Conservation (phyloP, 1,139 yeast species). For the Sugiyamaella neomexicana region DNA sequence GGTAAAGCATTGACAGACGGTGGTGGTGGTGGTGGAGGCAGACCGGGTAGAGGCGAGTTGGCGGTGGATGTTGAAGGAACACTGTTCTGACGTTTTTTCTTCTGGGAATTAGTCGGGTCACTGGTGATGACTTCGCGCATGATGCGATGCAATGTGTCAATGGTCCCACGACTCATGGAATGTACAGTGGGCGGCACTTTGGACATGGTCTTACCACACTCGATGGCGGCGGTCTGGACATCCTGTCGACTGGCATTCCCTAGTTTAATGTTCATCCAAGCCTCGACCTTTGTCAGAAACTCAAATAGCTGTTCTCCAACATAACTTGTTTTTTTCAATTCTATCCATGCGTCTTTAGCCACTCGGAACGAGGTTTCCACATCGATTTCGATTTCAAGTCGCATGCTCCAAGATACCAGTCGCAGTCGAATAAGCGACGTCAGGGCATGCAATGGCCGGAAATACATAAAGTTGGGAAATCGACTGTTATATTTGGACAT, state of each 20-base stretch:
- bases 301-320: constrained; percentile 18
- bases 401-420: constrained; percentile 26
- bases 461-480: constrained; percentile 56
- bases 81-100: constrained; percentile 1
- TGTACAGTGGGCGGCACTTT: neutral
- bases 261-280: constrained; percentile 23
- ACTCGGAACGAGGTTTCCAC: constrained; percentile 22
- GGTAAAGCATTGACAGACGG: neutral
- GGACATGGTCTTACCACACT: neutral
- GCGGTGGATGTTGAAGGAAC: neutral
- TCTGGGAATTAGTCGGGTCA: constrained; percentile 1
- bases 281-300: constrained; percentile 22
- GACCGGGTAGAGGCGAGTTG: neutral
- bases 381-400: constrained; percentile 23
- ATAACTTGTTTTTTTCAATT: constrained; percentile 15
- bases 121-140: constrained; percentile 19
- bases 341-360: constrained; percentile 23
- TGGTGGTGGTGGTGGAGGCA: neutral
- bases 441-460: constrained; percentile 57
- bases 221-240: neutral
- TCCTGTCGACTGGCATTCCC: constrained; percentile 10
- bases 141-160: constrained; percentile 19
- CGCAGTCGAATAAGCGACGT: constrained; percentile 36
- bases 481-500: constrained; percentile 45
- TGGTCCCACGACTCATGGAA: neutral